Evolutionary conservation across 768 basidiomycete species (phyloP).

Genomic region (Mycena polygramma): DNA sequence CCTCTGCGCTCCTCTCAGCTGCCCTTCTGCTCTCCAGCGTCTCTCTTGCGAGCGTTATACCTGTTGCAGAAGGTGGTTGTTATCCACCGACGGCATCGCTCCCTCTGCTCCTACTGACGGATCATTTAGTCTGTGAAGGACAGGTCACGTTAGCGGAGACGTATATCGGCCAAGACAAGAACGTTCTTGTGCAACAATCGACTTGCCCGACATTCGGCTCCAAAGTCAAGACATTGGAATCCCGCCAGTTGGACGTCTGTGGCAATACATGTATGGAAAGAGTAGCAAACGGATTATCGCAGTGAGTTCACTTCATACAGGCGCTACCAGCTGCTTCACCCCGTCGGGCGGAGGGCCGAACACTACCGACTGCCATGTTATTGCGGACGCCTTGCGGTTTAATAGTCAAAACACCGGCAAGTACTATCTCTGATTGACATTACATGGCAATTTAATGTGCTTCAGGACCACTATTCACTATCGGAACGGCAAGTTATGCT

Average conservation of each 20-base stretch:
- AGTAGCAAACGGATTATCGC: background rate
- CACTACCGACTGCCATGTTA: slow-evolving; percentile 62
- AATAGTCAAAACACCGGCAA: slow-evolving; percentile 60
- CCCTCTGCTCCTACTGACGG: background rate
- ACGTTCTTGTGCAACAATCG: slow-evolving; percentile 55
- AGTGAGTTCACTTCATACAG: slow-evolving; percentile 34
- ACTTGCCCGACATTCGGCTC: slow-evolving; percentile 47
- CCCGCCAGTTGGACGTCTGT: slow-evolving; percentile 56
- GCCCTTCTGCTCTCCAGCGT: slow-evolving; percentile 10
- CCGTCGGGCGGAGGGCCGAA: slow-evolving; percentile 62
- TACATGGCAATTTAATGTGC: background rate
- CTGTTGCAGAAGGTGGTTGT: background rate
- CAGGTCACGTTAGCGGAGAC: slow-evolving; percentile 43
- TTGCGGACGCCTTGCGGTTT: slow-evolving; percentile 62
- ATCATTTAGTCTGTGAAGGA: slow-evolving; percentile 37
- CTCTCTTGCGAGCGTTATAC: slow-evolving; percentile 14
- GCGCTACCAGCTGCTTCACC: slow-evolving; percentile 60
- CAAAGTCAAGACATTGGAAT: slow-evolving; percentile 22
- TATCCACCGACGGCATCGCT: background rate
- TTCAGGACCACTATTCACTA: slow-evolving; percentile 48
- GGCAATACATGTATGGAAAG: slow-evolving; percentile 52
- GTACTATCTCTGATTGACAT: slow-evolving; percentile 15
- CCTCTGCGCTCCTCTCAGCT: slow-evolving; percentile 18
- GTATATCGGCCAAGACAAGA: slow-evolving; percentile 56
- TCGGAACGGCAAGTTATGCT: slow-evolving; percentile 44